phyloP scores from a whole-genome alignment of 805 yeast species.

The Cyberlindnera subsufficiens region DNA sequence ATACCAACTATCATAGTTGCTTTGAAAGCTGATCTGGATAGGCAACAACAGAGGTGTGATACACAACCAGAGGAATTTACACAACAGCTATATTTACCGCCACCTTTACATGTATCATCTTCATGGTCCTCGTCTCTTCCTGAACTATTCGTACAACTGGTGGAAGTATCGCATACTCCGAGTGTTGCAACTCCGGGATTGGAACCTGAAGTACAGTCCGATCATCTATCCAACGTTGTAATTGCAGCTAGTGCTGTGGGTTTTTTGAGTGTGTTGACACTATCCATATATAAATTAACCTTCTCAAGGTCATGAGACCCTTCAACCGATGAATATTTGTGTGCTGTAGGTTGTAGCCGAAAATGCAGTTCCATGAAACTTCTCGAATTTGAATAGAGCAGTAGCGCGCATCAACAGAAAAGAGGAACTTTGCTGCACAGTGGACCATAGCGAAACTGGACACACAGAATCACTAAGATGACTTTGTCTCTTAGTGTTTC shows the following conservation, averaged over 20 bases:
- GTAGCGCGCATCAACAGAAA: background rate
- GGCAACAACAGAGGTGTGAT: constrained; percentile 87
- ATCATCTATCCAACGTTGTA: constrained; percentile 43
- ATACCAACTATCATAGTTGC: constrained; percentile 89
- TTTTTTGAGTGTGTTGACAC: constrained; percentile 54
- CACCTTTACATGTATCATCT: constrained; percentile 88
- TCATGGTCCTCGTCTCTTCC: constrained; percentile 83
- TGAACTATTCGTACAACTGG: constrained; percentile 80
- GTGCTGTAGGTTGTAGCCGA: too few species aligned
- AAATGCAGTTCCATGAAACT: too few species aligned
- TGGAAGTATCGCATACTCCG: constrained; percentile 83
- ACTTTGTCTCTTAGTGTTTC: background rate
- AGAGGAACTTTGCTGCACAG: background rate
- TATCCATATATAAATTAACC: constrained; percentile 54
- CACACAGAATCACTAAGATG: too few species aligned
- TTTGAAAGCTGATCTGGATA: constrained; percentile 88
- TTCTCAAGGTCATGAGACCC: background rate
- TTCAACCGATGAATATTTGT: background rate
- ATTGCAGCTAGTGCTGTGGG: constrained; percentile 68
- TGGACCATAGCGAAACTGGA: too few species aligned
- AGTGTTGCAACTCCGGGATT: constrained; percentile 71
- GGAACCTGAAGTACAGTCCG: constrained; percentile 55
- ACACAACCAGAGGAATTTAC: constrained; percentile 87
- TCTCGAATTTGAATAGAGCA: background rate
- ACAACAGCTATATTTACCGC: constrained; percentile 53